These are phyloP conservation scores for Saccharomycopsis phalli DNA, from an alignment of 1,139 yeast species.

Conservation along the genomic window DNA sequence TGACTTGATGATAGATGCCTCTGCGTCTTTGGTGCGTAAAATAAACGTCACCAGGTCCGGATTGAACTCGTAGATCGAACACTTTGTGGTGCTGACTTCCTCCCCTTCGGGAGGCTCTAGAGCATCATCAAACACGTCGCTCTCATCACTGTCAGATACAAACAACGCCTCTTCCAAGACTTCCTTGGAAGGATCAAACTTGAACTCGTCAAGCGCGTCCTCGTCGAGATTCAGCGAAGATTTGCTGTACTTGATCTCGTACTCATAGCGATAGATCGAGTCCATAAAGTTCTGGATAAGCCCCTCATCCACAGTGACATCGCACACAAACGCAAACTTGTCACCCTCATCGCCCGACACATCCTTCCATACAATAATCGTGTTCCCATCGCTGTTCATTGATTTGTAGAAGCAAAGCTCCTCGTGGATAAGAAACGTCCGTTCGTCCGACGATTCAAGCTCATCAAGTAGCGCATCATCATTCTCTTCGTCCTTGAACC, in stretches of 20 bases:
- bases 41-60: constrained; percentile 42
- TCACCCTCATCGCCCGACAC: constrained; percentile 84
- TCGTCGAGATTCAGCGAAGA: constrained; percentile 41
- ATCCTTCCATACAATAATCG: constrained; percentile 73
- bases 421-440: constrained; percentile 59
- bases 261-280: constrained; percentile 60
- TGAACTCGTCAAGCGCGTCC: constrained; percentile 50
- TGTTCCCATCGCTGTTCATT: constrained; percentile 33
- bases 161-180: neutral
- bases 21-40: constrained; percentile 31
- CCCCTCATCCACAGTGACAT: constrained; percentile 48
- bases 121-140: constrained; percentile 28
- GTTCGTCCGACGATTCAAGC: constrained; percentile 43
- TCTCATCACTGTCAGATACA: constrained; percentile 18
- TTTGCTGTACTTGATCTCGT: constrained; percentile 62
- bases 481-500: constrained; percentile 39
- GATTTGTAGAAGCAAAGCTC: constrained; percentile 44
- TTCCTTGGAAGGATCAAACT: constrained; percentile 27
- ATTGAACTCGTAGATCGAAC: constrained; percentile 51
- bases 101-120: constrained; percentile 23
- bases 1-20: constrained; percentile 37
- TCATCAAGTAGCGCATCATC: constrained; percentile 38
- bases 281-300: constrained; percentile 53
- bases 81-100: constrained; percentile 22
- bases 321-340: constrained; percentile 70